Conservation (phyloP, 306 rosid genomes). For the Biancaea sappan region DNA sequence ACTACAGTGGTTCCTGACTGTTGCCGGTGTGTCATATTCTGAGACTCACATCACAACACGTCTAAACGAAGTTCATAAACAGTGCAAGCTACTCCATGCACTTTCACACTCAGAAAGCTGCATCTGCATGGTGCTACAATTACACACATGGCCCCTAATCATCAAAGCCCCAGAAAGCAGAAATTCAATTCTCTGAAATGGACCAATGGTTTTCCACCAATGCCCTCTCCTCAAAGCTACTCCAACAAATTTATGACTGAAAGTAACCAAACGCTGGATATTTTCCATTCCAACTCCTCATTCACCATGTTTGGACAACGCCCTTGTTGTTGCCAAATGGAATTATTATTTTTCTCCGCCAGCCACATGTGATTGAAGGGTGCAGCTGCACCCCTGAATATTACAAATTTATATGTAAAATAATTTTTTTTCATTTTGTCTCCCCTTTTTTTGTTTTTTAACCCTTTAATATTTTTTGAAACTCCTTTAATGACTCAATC, state of each 20-base stretch:
- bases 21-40: background rate
- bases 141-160: slow-evolving; percentile 31
- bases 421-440: no score
- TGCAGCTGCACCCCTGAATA: no score
- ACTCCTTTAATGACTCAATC: no score
- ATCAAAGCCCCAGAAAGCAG: slow-evolving; percentile 34
- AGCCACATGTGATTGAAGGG: no score
- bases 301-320: slow-evolving; percentile 43
- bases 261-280: slow-evolving; percentile 60
- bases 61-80: background rate
- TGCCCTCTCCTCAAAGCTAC: slow-evolving; percentile 58
- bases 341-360: no score
- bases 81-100: background rate
- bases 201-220: slow-evolving; percentile 29
- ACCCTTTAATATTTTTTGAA: no score
- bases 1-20: slow-evolving; percentile 6
- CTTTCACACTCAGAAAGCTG: background rate
- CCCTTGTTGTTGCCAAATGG: slow-evolving; percentile 27
- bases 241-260: slow-evolving; percentile 29
- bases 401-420: no score
- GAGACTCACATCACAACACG: background rate
- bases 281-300: slow-evolving; percentile 36
- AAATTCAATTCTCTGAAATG: slow-evolving; percentile 32
- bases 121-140: background rate
- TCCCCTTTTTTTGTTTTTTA: no score